A percentile compares a stretch with the other conserved stretches of the same genome.
Conservation (phyloP, 129 eudicot species). For the Flaveria bidentis region DNA sequence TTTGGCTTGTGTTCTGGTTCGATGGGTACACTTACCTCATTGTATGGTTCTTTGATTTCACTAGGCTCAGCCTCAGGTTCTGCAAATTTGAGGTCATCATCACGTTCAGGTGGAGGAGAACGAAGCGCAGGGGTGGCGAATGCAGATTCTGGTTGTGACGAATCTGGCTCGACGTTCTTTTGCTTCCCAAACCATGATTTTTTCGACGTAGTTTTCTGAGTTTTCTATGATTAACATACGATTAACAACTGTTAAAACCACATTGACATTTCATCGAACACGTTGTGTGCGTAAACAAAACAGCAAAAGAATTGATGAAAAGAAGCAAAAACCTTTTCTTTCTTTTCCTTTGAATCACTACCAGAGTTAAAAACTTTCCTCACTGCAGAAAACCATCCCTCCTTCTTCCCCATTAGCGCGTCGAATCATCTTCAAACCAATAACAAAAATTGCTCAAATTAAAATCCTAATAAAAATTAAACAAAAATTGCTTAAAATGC, state of each 20-base stretch:
- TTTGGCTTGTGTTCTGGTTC: slow-evolving; percentile 1
- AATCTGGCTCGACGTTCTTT: slow-evolving; percentile 34
- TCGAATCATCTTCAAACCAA: slow-evolving; percentile 34
- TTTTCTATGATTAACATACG: slow-evolving; percentile 24
- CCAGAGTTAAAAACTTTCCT: slow-evolving; percentile 41
- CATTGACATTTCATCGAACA: slow-evolving; percentile 16
- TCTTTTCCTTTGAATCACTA: slow-evolving; percentile 46
- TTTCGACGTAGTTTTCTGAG: slow-evolving; percentile 32
- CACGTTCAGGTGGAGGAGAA: slow-evolving; percentile 31
- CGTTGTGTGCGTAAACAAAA: background rate
- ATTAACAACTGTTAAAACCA: background rate
- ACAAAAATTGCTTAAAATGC: too few species aligned
- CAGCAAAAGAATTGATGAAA: background rate
- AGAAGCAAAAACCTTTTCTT: slow-evolving; percentile 34
- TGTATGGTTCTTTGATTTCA: background rate
- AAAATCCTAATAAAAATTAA: background rate
- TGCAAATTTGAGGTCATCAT: slow-evolving; percentile 35
- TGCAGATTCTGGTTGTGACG: slow-evolving; percentile 34
- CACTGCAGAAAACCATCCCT: slow-evolving; percentile 52
- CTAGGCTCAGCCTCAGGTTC: slow-evolving; percentile 15
- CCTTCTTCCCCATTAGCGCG: slow-evolving; percentile 60
- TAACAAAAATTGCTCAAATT: slow-evolving; percentile 11
- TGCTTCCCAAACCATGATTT: slow-evolving; percentile 44
- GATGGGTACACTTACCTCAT: slow-evolving; percentile 7
- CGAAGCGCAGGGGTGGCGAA: slow-evolving; percentile 33